Evolutionary conservation across 1,139 yeast genomes (phyloP).

Genomic region (Debaryomyces singareniensis): DNA sequence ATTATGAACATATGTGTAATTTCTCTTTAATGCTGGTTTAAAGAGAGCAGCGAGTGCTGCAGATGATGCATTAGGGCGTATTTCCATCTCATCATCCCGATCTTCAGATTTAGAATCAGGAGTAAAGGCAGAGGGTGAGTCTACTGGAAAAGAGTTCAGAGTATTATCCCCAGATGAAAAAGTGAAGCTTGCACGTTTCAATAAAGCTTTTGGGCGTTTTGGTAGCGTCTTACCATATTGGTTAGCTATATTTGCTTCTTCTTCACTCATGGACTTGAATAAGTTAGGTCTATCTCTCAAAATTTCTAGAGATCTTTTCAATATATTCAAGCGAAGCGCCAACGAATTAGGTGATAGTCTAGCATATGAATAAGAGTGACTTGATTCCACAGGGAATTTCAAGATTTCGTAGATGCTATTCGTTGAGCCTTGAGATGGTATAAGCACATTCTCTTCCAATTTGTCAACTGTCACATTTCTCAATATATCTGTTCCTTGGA

Average conservation of each 20-base stretch:
- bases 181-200: background rate
- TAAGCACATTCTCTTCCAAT: background rate
- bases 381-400: conserved; percentile 69
- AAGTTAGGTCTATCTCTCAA: conserved; percentile 57
- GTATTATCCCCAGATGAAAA: background rate
- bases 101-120: conserved; percentile 2
- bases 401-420: conserved; percentile 15
- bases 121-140: no score
- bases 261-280: conserved; percentile 22
- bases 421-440: background rate
- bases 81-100: conserved; percentile 11
- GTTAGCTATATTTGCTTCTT: no score
- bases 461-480: no score
- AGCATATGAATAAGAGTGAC: conserved; percentile 82
- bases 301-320: conserved; percentile 71
- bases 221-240: conserved; percentile 9
- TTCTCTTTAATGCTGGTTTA: conserved; percentile 30
- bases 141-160: background rate
- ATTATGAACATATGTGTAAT: conserved; percentile 22
- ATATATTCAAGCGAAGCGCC: conserved; percentile 67
- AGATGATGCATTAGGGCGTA: conserved; percentile 51
- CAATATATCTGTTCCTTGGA: no score
- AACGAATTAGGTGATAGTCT: conserved; percentile 75
- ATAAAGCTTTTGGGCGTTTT: background rate
- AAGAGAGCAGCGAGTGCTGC: conserved; percentile 61